Base-by-base conservation (phyloP, 176 grass and related monocot genomes). In the Musa schizocarpa region DNA sequence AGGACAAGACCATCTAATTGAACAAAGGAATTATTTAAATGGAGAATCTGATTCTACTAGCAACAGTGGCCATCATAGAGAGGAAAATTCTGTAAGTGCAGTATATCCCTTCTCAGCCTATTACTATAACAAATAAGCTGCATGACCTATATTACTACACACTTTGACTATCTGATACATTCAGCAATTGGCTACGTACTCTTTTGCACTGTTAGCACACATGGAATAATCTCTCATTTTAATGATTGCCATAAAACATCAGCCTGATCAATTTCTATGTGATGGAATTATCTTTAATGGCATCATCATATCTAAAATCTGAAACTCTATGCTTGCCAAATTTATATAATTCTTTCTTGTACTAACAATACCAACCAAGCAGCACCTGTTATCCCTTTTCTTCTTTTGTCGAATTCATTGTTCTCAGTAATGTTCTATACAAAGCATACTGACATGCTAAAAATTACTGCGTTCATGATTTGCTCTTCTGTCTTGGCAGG, bases 41-140 rank as follows among this genome's bases (percentile, higher is more conserved):
- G 53, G 29, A 57, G 72, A 74, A 57, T 74, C 72, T 16, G 53
- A 27, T 74, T 74, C 72, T 27, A 74, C 53, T 57, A 29, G 72
- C 72, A 74, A 53, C 72, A 74, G 21, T 55, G 23, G 5, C 10
- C 56, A 26, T 55, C 72, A 56, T 57, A 57, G 20, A 14, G 23
- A 74, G 16, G 21, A 56, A 56, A 57, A 19, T 57, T 56, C 22
- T 29, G 72, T 74, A 74, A 74, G 72, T 74, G 53, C 72, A 27
- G n/a, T 2, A 27, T 55, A 16, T 27, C 26, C n/a, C 22, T 54
- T 54, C 71, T 54, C 17, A 73, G 71, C 13, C 50, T 54, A 55
- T 54, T 13, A 34, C 11, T 14, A 13, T 7, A 67, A 6, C 12
- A 4, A 67, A 12, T 67, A 29, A 9, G 9, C 13, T 12, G 2